Evolutionary conservation across 1,284 basidiomycete genomes (phyloP).

Genomic region (Fomitopsis pinicola): DNA sequence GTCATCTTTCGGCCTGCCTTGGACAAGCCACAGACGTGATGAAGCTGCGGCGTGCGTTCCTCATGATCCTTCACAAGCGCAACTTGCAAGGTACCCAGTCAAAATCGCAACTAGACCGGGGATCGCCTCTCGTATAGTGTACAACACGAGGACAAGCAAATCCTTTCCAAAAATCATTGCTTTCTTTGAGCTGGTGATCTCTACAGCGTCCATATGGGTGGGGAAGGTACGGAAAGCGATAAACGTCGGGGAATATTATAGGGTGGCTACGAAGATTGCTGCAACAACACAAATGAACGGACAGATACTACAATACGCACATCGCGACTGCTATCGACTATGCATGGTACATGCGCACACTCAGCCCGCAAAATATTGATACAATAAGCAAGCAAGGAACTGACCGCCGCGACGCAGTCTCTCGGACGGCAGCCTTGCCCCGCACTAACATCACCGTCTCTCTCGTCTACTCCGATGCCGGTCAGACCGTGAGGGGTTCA

Average conservation of each 20-base stretch:
- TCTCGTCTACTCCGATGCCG: slow-evolving; percentile 52
- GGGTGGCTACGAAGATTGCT: slow-evolving; percentile 2
- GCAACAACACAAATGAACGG: slow-evolving; percentile 20
- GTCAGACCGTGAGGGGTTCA: slow-evolving; percentile 43
- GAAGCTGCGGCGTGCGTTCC: too few relatives aligned
- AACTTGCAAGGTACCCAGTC: too few relatives aligned
- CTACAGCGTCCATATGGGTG: not conserved
- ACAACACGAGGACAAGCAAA: not conserved
- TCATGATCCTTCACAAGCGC: too few relatives aligned
- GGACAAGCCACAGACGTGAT: too few relatives aligned
- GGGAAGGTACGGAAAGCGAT: slow-evolving; percentile 1
- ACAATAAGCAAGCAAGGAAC: slow-evolving; percentile 16
- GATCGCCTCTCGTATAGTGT: not conserved
- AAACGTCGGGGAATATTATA: slow-evolving; percentile 7
- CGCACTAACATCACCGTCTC: slow-evolving; percentile 29
- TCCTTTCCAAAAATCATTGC: not conserved
- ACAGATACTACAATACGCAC: slow-evolving; percentile 20
- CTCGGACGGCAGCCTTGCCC: slow-evolving; percentile 5
- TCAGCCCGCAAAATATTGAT: slow-evolving; percentile 17
- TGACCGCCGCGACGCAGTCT: slow-evolving; percentile 15
- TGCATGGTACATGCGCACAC: slow-evolving; percentile 12
- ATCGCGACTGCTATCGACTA: slow-evolving; percentile 11
- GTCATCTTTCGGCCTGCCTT: not conserved
- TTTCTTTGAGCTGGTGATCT: not conserved
- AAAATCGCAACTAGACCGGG: too few relatives aligned